These are phyloP conservation scores for Massarina eburnea DNA, from an alignment of 2,329 filamentous ascomycete genomes.

Conservation along the genomic window DNA sequence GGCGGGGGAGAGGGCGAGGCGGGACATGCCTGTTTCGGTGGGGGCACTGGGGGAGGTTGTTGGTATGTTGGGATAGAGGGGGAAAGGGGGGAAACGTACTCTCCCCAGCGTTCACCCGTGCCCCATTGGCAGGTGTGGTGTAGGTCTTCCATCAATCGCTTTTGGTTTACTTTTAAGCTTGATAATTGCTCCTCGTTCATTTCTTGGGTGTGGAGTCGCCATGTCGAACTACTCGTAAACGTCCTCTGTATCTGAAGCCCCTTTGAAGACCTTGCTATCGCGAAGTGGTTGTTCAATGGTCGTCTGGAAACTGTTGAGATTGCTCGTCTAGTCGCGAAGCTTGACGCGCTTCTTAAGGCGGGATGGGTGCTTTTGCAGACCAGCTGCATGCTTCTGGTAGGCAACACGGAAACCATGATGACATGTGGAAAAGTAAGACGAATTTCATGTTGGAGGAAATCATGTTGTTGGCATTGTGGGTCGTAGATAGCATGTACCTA, in stretches of 20 bases:
- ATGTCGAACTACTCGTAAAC: slow-evolving; percentile 17
- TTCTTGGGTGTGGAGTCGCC: slow-evolving; percentile 46
- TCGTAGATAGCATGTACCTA: no score
- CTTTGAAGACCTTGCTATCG: background rate
- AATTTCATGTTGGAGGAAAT: background rate
- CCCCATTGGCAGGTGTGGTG: slow-evolving; percentile 70
- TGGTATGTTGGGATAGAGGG: background rate
- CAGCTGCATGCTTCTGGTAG: background rate
- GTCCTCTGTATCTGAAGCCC: background rate
- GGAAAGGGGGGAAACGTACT: slow-evolving; percentile 50
- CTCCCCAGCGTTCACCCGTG: slow-evolving; percentile 66
- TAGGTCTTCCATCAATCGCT: slow-evolving; percentile 63
- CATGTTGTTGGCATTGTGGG: background rate
- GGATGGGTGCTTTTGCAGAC: slow-evolving; percentile 2
- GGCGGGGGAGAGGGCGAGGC: slow-evolving; percentile 69
- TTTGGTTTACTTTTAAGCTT: slow-evolving; percentile 59
- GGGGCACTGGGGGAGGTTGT: slow-evolving; percentile 39
- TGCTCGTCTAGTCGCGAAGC: background rate
- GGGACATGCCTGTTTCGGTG: slow-evolving; percentile 75
- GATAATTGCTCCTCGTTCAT: slow-evolving; percentile 56
- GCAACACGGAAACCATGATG: background rate
- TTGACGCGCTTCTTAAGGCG: slow-evolving; percentile 3
- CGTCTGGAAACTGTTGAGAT: background rate
- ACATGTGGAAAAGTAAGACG: background rate
- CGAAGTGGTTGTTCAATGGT: background rate